Evolutionary conservation across 345 rosid genomes (phyloP).

Genomic region (Theobroma cacao): DNA sequence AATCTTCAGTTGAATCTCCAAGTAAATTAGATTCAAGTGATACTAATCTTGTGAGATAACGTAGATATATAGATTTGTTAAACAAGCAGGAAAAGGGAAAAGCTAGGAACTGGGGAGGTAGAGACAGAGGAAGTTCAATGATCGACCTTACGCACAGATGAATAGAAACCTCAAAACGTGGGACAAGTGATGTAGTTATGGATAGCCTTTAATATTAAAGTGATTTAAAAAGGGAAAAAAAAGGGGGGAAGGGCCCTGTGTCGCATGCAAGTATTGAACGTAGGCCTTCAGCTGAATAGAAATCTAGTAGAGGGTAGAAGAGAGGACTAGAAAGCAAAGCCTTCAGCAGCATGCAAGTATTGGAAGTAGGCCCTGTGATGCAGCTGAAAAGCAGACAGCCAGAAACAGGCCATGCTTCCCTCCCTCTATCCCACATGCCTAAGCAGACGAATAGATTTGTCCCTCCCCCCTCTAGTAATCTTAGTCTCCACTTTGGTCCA

Average conservation of each 20-base stretch:
- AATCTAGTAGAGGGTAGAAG: neutral
- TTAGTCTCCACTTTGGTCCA: constrained; percentile 6
- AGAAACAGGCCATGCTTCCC: constrained; percentile 30
- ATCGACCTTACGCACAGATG: neutral
- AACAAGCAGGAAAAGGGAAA: too few relatives aligned
- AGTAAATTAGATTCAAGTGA: too few relatives aligned
- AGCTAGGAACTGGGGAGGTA: too few relatives aligned
- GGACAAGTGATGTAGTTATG: neutral
- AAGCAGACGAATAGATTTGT: constrained; percentile 22
- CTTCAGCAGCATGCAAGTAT: neutral
- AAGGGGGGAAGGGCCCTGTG: too few relatives aligned
- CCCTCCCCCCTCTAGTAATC: neutral
- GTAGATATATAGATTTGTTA: neutral
- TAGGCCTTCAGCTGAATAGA: too few relatives aligned
- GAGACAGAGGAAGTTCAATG: neutral
- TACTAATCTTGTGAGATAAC: neutral
- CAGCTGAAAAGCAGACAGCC: constrained; percentile 31
- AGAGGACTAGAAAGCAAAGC: neutral
- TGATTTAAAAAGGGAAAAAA: neutral
- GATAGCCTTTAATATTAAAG: neutral
- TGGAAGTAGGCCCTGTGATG: constrained; percentile 26
- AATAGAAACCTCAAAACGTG: too few relatives aligned
- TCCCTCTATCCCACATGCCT: constrained; percentile 26
- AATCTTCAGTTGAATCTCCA: neutral
- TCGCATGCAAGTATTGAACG: too few relatives aligned